Evolutionary conservation across 495 filamentous ascomycete species (phyloP), one percentile per base, ranked within the genome.

Genomic region (Monascus purpureus): DNA sequence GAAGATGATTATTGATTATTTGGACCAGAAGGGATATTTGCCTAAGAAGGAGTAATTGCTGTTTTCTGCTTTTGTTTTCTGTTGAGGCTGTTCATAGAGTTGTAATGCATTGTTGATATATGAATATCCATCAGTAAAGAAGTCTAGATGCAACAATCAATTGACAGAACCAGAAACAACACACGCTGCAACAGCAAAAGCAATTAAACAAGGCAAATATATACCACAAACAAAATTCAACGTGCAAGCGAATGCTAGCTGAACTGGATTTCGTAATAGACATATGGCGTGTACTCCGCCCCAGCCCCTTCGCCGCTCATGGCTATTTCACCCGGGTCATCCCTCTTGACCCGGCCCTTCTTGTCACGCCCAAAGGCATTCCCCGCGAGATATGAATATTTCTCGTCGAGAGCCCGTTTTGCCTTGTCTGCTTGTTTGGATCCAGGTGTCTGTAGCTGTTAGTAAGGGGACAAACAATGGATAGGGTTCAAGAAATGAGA

Each of bases 361-460:
- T 93, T 95, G 61, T 97, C 90, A 29, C 83, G 66, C 5, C 82
- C 81, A 46, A 97, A 88, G 2, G 90, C 90, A 46, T 94, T 96
- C 17, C 90, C 90, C 15, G 83, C 90, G 11, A 97, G 73, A 51
- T 94, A 93, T 18, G 80, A 83, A 55, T 92, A 97, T 31, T 79
- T 67, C 12, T 73, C 63, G 47, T 97, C 90, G n/a, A 97, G 65
- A 25, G 74, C 68, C 5, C 61, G 49, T 53, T 90, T 93, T 4
- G 76, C 77, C 51, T 82, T 85, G 54, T 87, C 88, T 5, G 70
- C 74, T 11, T 73, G 63, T 57, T 94, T 96, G 0, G 78, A 48
- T 17, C 37, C 48, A 13, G 74, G 83, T 35, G 85, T 83, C 86
- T 95, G 49, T 35, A 16, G 17, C 6, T 3, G 22, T 41, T 40